These are phyloP conservation scores for Asterella californica DNA, from an alignment of 225 moss, liverwort and hornwort genomes.

Conservation along the genomic window DNA sequence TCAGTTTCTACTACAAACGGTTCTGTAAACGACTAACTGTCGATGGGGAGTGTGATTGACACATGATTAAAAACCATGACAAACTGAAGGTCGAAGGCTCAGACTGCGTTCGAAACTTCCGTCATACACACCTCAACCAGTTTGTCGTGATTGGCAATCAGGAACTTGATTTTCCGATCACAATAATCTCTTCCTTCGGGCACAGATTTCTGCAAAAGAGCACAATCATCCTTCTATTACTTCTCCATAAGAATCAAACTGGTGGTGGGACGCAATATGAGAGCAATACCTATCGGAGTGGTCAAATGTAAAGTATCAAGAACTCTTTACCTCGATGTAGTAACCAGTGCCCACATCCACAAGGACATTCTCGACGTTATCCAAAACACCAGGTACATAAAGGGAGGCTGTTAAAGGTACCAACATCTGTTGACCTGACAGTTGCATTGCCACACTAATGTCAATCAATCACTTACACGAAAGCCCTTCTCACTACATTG, in stretches of 20 bases:
- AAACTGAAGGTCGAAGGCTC: not conserved
- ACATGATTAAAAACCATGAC: not conserved
- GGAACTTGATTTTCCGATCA: conserved; percentile 84
- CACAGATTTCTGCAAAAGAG: conserved; percentile 60
- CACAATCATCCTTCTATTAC: not conserved
- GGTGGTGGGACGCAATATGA: too few species aligned
- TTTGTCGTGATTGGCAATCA: conserved; percentile 95
- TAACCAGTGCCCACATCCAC: conserved; percentile 99
- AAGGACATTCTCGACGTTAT: conserved; percentile 69
- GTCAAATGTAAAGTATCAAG: not conserved
- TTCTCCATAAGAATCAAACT: not conserved
- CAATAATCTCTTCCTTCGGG: conserved; percentile 87
- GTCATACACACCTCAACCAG: conserved; percentile 67
- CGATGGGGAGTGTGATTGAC: not conserved
- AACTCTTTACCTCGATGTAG: conserved; percentile 69
- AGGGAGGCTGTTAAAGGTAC: conserved; percentile 95
- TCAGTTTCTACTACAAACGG: conserved; percentile 1
- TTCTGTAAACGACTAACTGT: not conserved
- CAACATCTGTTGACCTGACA: conserved; percentile 87
- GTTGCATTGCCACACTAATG: not conserved
- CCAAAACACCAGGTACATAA: conserved; percentile 83
- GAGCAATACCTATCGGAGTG: not conserved
- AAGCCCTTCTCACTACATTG: not conserved
- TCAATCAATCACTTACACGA: not conserved
- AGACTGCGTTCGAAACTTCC: not conserved